Conservation (phyloP, 345 rosid species). For the Linum trigynum region DNA sequence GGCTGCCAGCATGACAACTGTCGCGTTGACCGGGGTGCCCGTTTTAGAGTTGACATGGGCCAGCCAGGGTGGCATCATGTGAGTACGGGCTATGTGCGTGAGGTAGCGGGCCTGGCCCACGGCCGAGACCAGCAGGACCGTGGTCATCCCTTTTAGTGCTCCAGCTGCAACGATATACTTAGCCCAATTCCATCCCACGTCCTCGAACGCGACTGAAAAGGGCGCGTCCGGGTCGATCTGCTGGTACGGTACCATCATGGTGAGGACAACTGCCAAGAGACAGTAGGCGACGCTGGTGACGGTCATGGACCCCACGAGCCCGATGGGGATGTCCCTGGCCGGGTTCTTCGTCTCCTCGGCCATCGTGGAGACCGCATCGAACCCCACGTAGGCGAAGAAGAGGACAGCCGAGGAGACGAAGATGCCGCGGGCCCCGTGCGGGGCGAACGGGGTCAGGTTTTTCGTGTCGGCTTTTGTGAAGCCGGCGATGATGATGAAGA, state of each 20-base stretch:
- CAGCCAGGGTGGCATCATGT: conserved; percentile 53
- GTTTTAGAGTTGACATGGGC: conserved; percentile 40
- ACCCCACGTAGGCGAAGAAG: conserved; percentile 37
- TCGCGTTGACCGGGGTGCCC: conserved; percentile 50
- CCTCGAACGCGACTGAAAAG: conserved; percentile 43
- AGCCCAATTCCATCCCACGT: conserved; percentile 49
- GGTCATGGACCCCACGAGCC: conserved; percentile 62
- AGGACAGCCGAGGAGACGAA: conserved; percentile 63
- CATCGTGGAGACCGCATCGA: conserved; percentile 54
- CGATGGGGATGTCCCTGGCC: conserved; percentile 61
- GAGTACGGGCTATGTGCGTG: conserved; percentile 57
- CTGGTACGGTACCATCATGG: conserved; percentile 41
- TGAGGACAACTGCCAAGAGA: conserved; percentile 30
- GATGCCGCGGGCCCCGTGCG: conserved; percentile 44
- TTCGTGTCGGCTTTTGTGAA: conserved; percentile 43
- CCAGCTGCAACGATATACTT: conserved; percentile 55
- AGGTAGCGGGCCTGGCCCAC: conserved; percentile 56
- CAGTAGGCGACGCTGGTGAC: conserved; percentile 34
- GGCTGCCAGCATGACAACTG: conserved; percentile 34
- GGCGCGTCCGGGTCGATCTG: conserved; percentile 49
- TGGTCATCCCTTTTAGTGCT: conserved; percentile 63
- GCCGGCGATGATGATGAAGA: conserved; percentile 65
- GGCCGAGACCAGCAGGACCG: conserved; percentile 40
- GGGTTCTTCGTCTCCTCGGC: conserved; percentile 92
- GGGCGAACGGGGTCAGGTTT: conserved; percentile 43